These are phyloP conservation scores for Nitzschia palea DNA, from an alignment of 108 stramenopile species.

Conservation along the genomic window DNA sequence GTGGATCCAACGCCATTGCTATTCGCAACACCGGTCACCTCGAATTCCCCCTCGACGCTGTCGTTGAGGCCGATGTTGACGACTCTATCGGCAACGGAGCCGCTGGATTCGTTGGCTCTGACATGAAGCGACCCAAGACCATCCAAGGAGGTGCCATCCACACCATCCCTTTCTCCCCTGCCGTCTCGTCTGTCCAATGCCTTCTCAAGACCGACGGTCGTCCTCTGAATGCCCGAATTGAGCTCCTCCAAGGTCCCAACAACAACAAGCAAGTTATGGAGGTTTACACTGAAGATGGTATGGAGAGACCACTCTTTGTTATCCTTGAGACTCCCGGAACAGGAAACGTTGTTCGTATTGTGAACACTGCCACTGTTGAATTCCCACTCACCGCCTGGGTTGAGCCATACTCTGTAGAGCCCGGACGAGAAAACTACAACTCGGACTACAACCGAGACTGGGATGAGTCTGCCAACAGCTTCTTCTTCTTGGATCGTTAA, in stretches of 20 bases:
- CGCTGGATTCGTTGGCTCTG: slow-evolving; percentile 29
- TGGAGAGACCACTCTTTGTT: slow-evolving; percentile 80
- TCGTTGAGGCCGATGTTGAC: slow-evolving; percentile 53
- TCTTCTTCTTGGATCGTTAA: slow-evolving; percentile 32
- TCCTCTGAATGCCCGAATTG: slow-evolving; percentile 82
- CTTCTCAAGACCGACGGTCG: slow-evolving; percentile 81
- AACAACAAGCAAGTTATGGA: slow-evolving; percentile 89
- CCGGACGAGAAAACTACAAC: slow-evolving; percentile 5
- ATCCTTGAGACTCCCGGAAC: slow-evolving; percentile 80
- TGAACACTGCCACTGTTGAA: slow-evolving; percentile 84
- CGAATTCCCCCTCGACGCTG: slow-evolving; percentile 75
- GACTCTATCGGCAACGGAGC: slow-evolving; percentile 43
- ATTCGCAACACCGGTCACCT: slow-evolving; percentile 77
- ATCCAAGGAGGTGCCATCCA: slow-evolving; percentile 81
- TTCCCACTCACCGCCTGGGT: slow-evolving; percentile 76
- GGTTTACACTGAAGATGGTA: slow-evolving; percentile 82
- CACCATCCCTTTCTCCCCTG: slow-evolving; percentile 72
- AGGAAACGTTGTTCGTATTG: slow-evolving; percentile 82
- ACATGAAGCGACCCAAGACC: slow-evolving; percentile 48
- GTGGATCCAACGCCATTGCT: slow-evolving; percentile 75
- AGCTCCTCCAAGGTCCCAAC: slow-evolving; percentile 84
- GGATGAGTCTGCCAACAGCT: slow-evolving; percentile 21
- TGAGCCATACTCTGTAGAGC: slow-evolving; percentile 26
- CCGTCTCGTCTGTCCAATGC: slow-evolving; percentile 67
- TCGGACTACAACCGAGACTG: slow-evolving; percentile 11